Conservation (phyloP, 768 basidiomycete genomes). For the Russula earlei region DNA sequence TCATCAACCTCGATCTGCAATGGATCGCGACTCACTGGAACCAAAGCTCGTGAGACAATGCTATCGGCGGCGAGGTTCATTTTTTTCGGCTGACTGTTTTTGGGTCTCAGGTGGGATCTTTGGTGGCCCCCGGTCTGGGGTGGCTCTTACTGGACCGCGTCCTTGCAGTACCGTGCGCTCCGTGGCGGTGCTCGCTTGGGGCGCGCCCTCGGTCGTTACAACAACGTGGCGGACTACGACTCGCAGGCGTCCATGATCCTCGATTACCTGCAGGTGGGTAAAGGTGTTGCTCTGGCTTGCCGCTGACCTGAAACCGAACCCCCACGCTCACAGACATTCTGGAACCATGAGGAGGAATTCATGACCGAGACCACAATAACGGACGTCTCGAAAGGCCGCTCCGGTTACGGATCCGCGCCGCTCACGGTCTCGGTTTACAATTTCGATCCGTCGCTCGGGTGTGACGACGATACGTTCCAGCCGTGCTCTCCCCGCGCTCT, state of each 20-base stretch:
- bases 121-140: constrained; percentile 17
- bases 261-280: constrained; percentile 10
- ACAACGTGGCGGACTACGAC: neutral
- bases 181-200: constrained; percentile 17
- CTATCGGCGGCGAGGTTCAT: neutral
- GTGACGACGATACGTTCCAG: constrained; percentile 15
- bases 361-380: constrained; percentile 13
- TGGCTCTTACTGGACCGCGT: constrained; percentile 16
- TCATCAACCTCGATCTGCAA: constrained; percentile 16
- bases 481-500: constrained; percentile 13
- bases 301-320: neutral
- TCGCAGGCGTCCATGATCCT: constrained; percentile 8
- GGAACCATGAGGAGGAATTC: constrained; percentile 12
- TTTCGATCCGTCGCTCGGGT: constrained; percentile 10
- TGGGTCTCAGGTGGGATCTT: constrained; percentile 5
- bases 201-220: neutral
- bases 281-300: neutral
- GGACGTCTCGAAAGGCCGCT: constrained; percentile 6
- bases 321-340: constrained; percentile 7
- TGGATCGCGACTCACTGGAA: constrained; percentile 15
- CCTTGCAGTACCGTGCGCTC: constrained; percentile 15
- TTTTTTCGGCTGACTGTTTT: neutral
- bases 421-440: constrained; percentile 11
- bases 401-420: constrained; percentile 13
- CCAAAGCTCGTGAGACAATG: constrained; percentile 3